These are phyloP conservation scores for Chiua virens DNA, from an alignment of 768 basidiomycete genomes.

Conservation along the genomic window DNA sequence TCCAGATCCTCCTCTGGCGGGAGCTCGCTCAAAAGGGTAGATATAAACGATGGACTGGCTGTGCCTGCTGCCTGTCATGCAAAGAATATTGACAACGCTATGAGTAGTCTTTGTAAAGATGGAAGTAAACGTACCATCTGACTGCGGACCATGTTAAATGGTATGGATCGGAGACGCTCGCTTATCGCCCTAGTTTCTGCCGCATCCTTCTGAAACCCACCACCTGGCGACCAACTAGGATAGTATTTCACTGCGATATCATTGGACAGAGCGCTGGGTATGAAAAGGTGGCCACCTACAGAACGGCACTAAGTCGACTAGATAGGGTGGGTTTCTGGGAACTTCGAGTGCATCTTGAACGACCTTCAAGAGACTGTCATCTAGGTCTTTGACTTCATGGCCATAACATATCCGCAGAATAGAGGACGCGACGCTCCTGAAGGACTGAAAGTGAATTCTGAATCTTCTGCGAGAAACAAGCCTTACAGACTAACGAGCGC, in stretches of 20 bases:
- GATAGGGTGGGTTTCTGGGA: not conserved
- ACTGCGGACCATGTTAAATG: slow-evolving; percentile 8
- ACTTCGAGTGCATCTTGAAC: slow-evolving; percentile 1
- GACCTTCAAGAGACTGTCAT: slow-evolving; percentile 7
- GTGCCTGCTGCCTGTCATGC: slow-evolving; percentile 3
- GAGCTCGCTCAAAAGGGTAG: slow-evolving; percentile 11
- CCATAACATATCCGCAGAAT: slow-evolving; percentile 1
- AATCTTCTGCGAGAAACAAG: not conserved
- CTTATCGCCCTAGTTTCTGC: not conserved
- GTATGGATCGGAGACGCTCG: not conserved
- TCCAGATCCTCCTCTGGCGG: slow-evolving; percentile 6
- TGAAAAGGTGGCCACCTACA: not conserved
- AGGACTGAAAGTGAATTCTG: not conserved
- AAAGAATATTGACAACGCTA: not conserved
- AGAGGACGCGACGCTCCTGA: not conserved
- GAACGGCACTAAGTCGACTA: slow-evolving; percentile 8
- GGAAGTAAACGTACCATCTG: slow-evolving; percentile 3
- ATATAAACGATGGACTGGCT: slow-evolving; percentile 8
- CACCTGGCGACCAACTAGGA: slow-evolving; percentile 16
- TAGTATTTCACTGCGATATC: slow-evolving; percentile 10
- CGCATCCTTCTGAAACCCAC: slow-evolving; percentile 9
- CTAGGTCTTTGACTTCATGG: not conserved
- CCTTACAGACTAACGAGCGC: not conserved
- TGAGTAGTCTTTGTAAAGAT: not conserved
- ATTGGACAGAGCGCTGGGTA: not conserved